These are phyloP conservation scores for Ilyonectria mors-panacis DNA, from an alignment of 2,329 filamentous ascomycete genomes.

Conservation along the genomic window DNA sequence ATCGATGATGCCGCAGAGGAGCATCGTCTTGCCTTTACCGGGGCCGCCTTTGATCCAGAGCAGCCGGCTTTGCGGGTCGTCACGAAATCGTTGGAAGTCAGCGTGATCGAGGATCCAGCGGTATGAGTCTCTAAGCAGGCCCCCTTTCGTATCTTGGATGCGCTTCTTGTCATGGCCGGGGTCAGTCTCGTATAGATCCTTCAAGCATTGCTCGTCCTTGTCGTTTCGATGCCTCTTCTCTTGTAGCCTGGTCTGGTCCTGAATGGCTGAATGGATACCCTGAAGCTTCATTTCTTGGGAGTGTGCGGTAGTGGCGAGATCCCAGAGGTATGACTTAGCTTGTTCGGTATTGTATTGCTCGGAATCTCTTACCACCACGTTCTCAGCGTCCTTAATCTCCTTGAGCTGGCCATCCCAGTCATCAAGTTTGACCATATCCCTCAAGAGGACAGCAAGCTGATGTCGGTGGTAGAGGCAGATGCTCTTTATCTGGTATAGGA, in stretches of 20 bases:
- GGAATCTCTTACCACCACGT: constrained; percentile 20
- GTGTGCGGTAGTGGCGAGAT: constrained; percentile 2
- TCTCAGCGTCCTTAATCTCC: constrained; percentile 48
- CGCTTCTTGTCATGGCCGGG: background rate
- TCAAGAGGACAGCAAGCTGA: constrained; percentile 46
- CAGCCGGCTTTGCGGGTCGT: background rate
- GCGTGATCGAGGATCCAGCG: background rate
- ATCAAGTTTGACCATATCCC: constrained; percentile 51
- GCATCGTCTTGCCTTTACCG: background rate
- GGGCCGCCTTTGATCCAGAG: background rate
- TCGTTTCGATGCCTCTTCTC: constrained; percentile 24
- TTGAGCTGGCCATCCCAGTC: constrained; percentile 53
- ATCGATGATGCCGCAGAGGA: background rate
- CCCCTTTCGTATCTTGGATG: background rate
- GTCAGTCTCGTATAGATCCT: background rate
- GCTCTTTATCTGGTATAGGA: constrained; percentile 59
- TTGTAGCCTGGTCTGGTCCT: constrained; percentile 27
- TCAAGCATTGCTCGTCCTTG: constrained; percentile 12
- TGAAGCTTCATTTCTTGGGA: constrained; percentile 18
- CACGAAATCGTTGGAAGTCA: background rate
- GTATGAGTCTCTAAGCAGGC: background rate
- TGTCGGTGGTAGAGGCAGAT: constrained; percentile 54
- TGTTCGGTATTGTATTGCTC: constrained; percentile 35
- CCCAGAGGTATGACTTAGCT: constrained; percentile 16
- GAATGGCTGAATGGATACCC: constrained; percentile 22